Conservation (phyloP, 129 eudicot genomes). For the Escallonia rubra region DNA sequence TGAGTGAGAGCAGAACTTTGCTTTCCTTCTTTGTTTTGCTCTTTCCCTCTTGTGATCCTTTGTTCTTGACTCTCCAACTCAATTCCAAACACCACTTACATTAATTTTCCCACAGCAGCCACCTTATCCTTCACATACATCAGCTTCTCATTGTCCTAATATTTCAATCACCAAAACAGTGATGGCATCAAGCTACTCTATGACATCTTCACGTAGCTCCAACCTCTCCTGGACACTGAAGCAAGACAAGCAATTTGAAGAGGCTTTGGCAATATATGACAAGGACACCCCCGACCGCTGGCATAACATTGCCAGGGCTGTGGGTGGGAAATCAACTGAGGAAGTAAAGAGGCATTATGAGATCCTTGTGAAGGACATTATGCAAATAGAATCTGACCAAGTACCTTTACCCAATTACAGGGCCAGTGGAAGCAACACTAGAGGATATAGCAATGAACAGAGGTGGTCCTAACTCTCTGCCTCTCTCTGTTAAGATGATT, state of each 20-base stretch:
- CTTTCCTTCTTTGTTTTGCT: not conserved
- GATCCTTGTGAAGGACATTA: constrained; percentile 59
- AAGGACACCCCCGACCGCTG: constrained; percentile 81
- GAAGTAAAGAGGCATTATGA: constrained; percentile 81
- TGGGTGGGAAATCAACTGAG: constrained; percentile 71
- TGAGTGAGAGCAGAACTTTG: not conserved
- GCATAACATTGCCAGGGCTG: constrained; percentile 76
- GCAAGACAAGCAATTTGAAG: constrained; percentile 79
- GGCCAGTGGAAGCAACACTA: constrained; percentile 30
- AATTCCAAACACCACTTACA: not conserved
- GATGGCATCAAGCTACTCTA: constrained; percentile 37
- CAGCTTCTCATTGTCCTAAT: not conserved
- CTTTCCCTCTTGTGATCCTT: not conserved
- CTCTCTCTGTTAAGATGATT: not conserved
- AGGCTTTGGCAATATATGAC: constrained; percentile 51
- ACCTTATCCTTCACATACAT: not conserved
- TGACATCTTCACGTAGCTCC: constrained; percentile 23
- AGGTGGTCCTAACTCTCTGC: constrained; percentile 36
- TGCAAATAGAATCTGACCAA: constrained; percentile 75
- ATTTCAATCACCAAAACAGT: not conserved
- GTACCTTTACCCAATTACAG: constrained; percentile 73
- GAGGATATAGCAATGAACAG: constrained; percentile 49
- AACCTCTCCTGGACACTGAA: constrained; percentile 34
- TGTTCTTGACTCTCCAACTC: not conserved
- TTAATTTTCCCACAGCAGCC: not conserved